phyloP scores from a whole-genome alignment of 2,329 filamentous ascomycete species.

The Acarospora socialis region DNA sequence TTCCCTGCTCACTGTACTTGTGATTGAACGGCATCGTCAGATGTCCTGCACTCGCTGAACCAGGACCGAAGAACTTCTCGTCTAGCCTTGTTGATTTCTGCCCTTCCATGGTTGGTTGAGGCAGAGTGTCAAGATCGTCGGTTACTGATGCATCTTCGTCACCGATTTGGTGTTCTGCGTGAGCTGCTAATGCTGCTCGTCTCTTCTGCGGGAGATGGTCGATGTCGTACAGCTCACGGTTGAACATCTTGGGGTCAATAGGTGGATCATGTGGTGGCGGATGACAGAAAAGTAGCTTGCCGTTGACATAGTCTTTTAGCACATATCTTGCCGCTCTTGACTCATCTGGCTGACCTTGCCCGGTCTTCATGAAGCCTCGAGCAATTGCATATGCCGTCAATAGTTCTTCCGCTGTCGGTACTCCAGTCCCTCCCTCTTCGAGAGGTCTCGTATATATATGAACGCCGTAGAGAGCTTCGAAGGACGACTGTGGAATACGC shows the following conservation, averaged over 20 bases:
- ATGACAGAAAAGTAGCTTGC: slow-evolving; percentile 83
- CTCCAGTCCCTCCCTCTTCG: slow-evolving; percentile 86
- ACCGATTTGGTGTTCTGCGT: slow-evolving; percentile 26
- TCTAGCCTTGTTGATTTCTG: slow-evolving; percentile 66
- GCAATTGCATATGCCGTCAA: slow-evolving; percentile 76
- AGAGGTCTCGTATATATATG: slow-evolving; percentile 64
- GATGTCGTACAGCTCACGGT: slow-evolving; percentile 74
- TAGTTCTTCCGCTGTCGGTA: slow-evolving; percentile 71
- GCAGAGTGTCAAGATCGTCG: slow-evolving; percentile 19
- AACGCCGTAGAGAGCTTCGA: slow-evolving; percentile 91
- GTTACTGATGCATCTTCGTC: slow-evolving; percentile 27
- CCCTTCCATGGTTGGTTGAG: slow-evolving; percentile 33
- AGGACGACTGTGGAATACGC: slow-evolving; percentile 72
- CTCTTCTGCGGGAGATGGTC: slow-evolving; percentile 71
- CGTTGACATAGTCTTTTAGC: slow-evolving; percentile 94
- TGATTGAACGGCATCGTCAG: slow-evolving; percentile 73
- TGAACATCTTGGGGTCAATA: slow-evolving; percentile 64
- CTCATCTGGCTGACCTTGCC: slow-evolving; percentile 83
- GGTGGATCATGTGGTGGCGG: slow-evolving; percentile 57
- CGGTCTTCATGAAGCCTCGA: slow-evolving; percentile 78
- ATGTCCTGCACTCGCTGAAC: slow-evolving; percentile 48
- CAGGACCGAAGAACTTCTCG: slow-evolving; percentile 71
- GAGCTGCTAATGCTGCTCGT: slow-evolving; percentile 46
- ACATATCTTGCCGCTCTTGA: slow-evolving; percentile 79
- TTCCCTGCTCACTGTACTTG: slow-evolving; percentile 74